Conservation (phyloP, 2,329 filamentous ascomycete species). For the Apiospora arundinis region DNA sequence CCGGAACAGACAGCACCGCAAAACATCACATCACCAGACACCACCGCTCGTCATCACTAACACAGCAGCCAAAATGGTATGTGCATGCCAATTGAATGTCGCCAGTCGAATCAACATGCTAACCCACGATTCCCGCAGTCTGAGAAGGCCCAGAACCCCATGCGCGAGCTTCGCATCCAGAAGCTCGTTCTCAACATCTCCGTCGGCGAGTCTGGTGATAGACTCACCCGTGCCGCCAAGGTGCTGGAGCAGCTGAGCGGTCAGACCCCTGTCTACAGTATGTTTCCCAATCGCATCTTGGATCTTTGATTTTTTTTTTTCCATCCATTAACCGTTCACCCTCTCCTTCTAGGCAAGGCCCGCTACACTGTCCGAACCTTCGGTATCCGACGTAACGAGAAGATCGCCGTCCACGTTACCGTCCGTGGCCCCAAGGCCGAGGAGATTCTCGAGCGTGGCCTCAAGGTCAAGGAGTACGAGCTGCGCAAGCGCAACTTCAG, state of each 20-base stretch:
- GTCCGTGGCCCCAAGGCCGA: constrained; percentile 98
- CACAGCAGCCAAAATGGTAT: constrained; percentile 28
- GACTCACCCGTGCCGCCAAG: constrained; percentile 99
- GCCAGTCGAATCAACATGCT: constrained; percentile 30
- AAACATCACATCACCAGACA: constrained; percentile 15
- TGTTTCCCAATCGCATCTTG: constrained; percentile 42
- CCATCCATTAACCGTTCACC: constrained; percentile 24
- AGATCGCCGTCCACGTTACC: constrained; percentile 99
- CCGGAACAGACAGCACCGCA: constrained; percentile 17
- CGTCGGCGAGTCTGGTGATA: constrained; percentile 99
- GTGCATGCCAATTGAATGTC: neutral
- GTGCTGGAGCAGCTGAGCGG: constrained; percentile 99
- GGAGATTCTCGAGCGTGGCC: constrained; percentile 99
- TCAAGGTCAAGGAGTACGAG: constrained; percentile 99
- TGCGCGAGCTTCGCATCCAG: constrained; percentile 93
- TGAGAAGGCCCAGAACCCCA: constrained; percentile 95
- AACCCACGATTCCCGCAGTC: constrained; percentile 54
- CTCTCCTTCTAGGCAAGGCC: constrained; percentile 78
- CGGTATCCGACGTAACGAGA: constrained; percentile 99
- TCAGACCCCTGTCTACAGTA: constrained; percentile 99
- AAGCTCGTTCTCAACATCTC: constrained; percentile 81
- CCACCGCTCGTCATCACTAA: constrained; percentile 46
- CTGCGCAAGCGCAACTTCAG: constrained; percentile 99
- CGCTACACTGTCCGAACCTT: constrained; percentile 99
- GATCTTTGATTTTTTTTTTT: neutral